Conservation (phyloP, 2,329 filamentous ascomycete genomes). For the Xylaria sp. region DNA sequence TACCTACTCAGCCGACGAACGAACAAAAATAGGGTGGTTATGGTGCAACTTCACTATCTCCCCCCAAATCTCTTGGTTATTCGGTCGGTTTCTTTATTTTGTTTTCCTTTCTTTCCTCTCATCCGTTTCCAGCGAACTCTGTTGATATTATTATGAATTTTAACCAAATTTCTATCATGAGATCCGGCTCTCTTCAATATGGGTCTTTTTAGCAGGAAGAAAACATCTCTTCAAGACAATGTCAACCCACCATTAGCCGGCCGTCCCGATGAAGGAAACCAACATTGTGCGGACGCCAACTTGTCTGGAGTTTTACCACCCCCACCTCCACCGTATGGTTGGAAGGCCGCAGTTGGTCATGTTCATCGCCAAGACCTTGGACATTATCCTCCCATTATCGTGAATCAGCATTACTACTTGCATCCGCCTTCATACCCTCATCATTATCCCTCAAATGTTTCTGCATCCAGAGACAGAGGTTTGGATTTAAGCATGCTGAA, state of each 20-base stretch:
- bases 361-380: slow-evolving; percentile 44
- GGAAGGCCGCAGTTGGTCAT: slow-evolving; percentile 42
- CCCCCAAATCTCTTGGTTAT: not conserved
- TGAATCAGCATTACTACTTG: slow-evolving; percentile 64
- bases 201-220: slow-evolving; percentile 38
- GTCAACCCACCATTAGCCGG: slow-evolving; percentile 12
- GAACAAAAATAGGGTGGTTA: not conserved
- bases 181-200: slow-evolving; percentile 25
- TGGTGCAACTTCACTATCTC: slow-evolving; percentile 8
- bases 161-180: not conserved
- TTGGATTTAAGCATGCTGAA: slow-evolving; percentile 50
- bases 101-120: not conserved
- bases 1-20: slow-evolving; percentile 43
- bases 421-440: slow-evolving; percentile 39
- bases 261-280: not conserved
- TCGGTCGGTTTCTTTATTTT: not conserved
- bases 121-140: not conserved
- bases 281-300: slow-evolving; percentile 7
- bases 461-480: slow-evolving; percentile 37
- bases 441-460: slow-evolving; percentile 34
- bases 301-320: slow-evolving; percentile 34
- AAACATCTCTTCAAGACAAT: slow-evolving; percentile 24
- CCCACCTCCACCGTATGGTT: slow-evolving; percentile 33
- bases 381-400: slow-evolving; percentile 55
- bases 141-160: not conserved